phyloP scores from a whole-genome alignment of 495 filamentous ascomycete species.

The Lophiotrema nucula region DNA sequence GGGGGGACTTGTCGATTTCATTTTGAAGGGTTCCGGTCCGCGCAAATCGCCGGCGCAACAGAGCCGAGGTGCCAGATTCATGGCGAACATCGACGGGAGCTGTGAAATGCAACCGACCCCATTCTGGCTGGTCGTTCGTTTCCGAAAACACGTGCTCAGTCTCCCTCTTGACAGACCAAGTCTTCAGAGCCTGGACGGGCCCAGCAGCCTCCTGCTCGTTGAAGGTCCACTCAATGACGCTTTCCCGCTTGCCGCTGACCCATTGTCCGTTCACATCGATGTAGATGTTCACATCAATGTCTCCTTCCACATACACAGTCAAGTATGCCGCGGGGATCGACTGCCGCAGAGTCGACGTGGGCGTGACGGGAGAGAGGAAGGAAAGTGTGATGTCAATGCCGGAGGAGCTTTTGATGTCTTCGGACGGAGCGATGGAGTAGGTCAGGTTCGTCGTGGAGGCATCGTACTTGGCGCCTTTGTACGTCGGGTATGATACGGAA shows the following conservation, averaged over 20 bases:
- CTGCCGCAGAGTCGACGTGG: constrained; percentile 86
- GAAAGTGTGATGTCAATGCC: constrained; percentile 67
- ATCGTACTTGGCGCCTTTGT: constrained; percentile 80
- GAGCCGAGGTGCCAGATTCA: constrained; percentile 67
- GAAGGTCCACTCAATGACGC: constrained; percentile 67
- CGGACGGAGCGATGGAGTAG: constrained; percentile 63
- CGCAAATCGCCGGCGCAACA: constrained; percentile 72
- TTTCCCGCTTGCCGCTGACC: constrained; percentile 73
- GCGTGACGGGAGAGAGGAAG: constrained; percentile 90
- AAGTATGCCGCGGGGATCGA: constrained; percentile 87
- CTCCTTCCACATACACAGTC: constrained; percentile 69
- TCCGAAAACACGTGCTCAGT: constrained; percentile 73
- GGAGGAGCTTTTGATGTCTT: constrained; percentile 41
- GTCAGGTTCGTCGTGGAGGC: constrained; percentile 91
- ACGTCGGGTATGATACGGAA: constrained; percentile 66
- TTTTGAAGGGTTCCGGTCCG: constrained; percentile 65
- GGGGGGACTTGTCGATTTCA: constrained; percentile 61
- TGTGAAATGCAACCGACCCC: constrained; percentile 81
- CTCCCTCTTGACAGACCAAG: constrained; percentile 63
- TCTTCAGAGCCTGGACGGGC: constrained; percentile 48
- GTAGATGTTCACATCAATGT: constrained; percentile 74
- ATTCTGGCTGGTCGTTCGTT: constrained; percentile 74
- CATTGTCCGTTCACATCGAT: constrained; percentile 87
- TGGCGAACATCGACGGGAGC: constrained; percentile 65
- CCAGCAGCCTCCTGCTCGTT: constrained; percentile 47